A percentile compares a stretch with the other conserved stretches of the same genome.
Evolutionary conservation across 169 alveolate genomes (phyloP).

Genomic region (Eimeria maxima): DNA sequence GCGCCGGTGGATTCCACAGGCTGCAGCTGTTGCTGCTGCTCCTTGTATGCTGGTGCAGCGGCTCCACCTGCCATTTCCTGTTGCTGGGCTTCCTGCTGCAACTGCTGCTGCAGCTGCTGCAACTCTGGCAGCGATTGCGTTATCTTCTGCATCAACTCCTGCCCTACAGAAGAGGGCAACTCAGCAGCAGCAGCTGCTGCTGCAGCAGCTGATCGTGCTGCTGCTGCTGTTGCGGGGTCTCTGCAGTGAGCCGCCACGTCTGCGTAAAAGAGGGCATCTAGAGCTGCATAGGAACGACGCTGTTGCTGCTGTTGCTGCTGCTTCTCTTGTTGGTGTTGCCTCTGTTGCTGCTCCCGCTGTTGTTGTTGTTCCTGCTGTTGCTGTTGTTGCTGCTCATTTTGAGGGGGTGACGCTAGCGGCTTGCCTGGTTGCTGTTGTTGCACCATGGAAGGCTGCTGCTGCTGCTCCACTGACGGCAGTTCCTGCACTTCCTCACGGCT

Average conservation of each 20-base stretch:
- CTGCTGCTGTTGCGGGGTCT: slow-evolving; percentile 51
- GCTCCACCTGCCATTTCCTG: background rate
- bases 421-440: background rate
- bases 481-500: background rate
- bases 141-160: background rate
- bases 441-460: no score
- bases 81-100: slow-evolving; percentile 27
- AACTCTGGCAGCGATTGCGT: background rate
- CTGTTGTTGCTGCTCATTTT: background rate
- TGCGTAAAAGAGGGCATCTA: slow-evolving; percentile 36
- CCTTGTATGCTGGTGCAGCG: background rate
- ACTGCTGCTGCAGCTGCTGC: slow-evolving; percentile 8
- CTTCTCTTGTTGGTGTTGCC: background rate
- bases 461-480: background rate
- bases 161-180: slow-evolving; percentile 1
- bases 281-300: slow-evolving; percentile 39
- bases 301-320: slow-evolving; percentile 2
- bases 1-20: background rate
- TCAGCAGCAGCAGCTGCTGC: slow-evolving; percentile 44
- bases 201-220: slow-evolving; percentile 56
- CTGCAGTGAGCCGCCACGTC: slow-evolving; percentile 50
- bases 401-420: background rate
- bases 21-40: background rate
- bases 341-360: background rate
- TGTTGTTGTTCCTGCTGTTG: background rate